Conservation (phyloP, 2,329 filamentous ascomycete species). For the Pseudogymnoascus sp. region DNA sequence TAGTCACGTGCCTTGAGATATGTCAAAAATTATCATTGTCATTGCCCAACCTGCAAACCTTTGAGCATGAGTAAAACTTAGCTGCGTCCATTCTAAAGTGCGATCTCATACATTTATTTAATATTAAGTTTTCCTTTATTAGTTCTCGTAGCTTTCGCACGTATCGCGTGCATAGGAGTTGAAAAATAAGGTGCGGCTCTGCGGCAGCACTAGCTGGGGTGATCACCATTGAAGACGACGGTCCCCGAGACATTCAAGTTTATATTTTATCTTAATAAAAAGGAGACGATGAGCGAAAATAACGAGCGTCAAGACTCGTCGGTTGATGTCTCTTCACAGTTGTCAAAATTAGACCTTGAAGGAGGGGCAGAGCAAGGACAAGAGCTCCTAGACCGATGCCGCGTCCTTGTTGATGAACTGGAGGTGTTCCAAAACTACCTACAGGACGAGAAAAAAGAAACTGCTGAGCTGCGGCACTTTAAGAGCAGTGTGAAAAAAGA, state of each 20-base stretch:
- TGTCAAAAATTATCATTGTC: not conserved
- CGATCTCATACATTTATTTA: not conserved
- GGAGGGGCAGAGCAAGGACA: slow-evolving; percentile 15
- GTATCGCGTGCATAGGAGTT: not conserved
- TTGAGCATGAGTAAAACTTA: not conserved
- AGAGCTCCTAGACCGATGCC: slow-evolving; percentile 28
- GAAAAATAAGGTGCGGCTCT: slow-evolving; percentile 8
- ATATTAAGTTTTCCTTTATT: not conserved
- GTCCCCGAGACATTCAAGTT: not conserved
- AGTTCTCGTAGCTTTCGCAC: not conserved
- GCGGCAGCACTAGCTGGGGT: slow-evolving; percentile 5
- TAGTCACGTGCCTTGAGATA: not conserved
- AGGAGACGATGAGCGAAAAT: not conserved
- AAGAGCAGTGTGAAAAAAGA: slow-evolving; percentile 42
- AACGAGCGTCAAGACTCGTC: not conserved
- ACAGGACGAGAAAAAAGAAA: slow-evolving; percentile 35
- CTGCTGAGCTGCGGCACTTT: slow-evolving; percentile 44
- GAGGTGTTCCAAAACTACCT: slow-evolving; percentile 38
- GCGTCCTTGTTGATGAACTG: slow-evolving; percentile 37
- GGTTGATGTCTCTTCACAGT: not conserved
- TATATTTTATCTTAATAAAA: not conserved
- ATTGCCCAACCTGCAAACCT: not conserved
- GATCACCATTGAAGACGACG: not conserved
- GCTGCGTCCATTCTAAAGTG: not conserved
- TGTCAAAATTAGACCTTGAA: slow-evolving; percentile 4